Evolutionary conservation across 495 filamentous ascomycete genomes (phyloP), one percentile per base, ranked within the genome.

Genomic region (Penicillium cataractarum): DNA sequence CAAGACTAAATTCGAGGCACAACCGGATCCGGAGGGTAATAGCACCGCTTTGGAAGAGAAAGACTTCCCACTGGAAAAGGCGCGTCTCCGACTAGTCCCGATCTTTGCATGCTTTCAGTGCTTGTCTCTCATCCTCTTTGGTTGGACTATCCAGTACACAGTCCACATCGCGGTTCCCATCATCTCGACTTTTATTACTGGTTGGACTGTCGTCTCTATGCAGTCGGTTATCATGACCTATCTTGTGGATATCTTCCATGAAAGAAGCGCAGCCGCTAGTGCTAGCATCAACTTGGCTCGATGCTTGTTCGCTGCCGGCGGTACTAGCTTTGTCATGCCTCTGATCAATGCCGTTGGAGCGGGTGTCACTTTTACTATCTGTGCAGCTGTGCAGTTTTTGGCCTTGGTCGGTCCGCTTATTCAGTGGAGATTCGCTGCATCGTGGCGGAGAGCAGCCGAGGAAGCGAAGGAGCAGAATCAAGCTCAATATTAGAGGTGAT

Each of bases 231-330:
- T 91, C 67, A 69, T 70, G 65, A 74, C 68, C 26, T 74, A 74
- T 50, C 72, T 91, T 2, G 82, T 91, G 4, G 89, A 92, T 63
- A 76, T 90, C 6, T 87, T 87, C 61, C 84, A 82, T 0, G 78
- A 78, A 1, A 78, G 66, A 22, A 87, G 88, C 2, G 84, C 83
- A 0, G 84, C 87, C 0, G 87, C 87, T 0, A 86, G 86, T 10
- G 89, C 90, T 0, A 87, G 86, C 8, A 84, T 87, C 58, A 92
- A 92, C 65, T 71, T 92, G 10, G 83, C 85, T 0, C 65, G 88
- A 33, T 92, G 88, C 66, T 58, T 89, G 42, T 75, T 91, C 33
- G 89, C 88, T 4, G 90, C 88, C 2, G 88, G 76, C 0, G 84
- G 83, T 0, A 86, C 84, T 10, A 89, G 84, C 2, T 79, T 83